Percentiles rank a stretch among this genome's conserved stretches.
Evolutionary conservation across 768 basidiomycete species (phyloP).

Genomic region (Lentinula boryana): DNA sequence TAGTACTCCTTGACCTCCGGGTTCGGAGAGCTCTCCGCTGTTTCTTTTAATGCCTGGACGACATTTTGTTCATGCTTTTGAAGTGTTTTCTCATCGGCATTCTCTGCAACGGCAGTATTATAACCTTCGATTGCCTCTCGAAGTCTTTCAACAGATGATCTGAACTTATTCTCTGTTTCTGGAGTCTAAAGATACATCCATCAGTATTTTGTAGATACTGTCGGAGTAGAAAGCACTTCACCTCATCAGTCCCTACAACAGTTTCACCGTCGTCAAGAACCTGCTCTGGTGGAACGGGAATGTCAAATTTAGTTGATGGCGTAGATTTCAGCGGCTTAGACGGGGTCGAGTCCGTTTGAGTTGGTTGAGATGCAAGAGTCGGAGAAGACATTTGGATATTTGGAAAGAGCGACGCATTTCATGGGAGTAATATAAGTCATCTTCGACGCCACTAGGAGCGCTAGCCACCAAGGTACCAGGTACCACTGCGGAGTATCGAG

Average conservation of each 20-base stretch:
- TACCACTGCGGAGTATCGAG: neutral
- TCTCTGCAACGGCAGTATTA: neutral
- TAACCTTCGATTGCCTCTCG: slow-evolving; percentile 3
- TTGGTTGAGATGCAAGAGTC: neutral
- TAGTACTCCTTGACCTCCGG: slow-evolving; percentile 1
- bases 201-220: too few species aligned
- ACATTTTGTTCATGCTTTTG: neutral
- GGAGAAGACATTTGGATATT: neutral
- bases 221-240: neutral
- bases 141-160: neutral
- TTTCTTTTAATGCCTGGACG: neutral
- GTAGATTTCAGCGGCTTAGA: neutral
- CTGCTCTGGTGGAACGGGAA: neutral
- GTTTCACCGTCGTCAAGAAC: neutral
- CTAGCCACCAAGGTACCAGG: neutral
- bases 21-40: neutral
- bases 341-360: neutral
- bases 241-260: slow-evolving; percentile 1
- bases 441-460: neutral
- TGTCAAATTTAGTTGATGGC: neutral
- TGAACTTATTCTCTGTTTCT: slow-evolving; percentile 3
- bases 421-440: neutral
- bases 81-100: neutral
- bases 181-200: neutral
- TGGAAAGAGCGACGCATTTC: neutral